Base-by-base conservation (phyloP, 768 basidiomycete species). In the Amanita subjunquillea region DNA sequence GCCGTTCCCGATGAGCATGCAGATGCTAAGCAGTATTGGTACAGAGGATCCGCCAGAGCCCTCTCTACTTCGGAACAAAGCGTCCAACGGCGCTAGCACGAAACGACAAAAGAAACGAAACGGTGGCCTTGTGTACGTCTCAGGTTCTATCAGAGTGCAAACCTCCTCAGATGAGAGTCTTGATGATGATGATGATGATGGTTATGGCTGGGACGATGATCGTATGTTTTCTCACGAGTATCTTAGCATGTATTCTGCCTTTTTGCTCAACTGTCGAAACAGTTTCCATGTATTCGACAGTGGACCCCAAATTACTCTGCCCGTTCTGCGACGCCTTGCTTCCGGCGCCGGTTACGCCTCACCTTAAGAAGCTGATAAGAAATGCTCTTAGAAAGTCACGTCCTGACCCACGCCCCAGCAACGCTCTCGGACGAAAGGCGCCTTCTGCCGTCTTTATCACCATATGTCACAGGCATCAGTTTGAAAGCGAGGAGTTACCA, bases 311-410 rank as follows among this genome's bases (percentile, higher is more conserved):
- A 5, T 82, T 72, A 1, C 67, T 91, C 2, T 92, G 90, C 60
- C 88, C 90, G 0, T 92, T 84, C 63, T 92, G 90, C 56, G 90
- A 92, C 58, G 75, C 78, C 17, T 75, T 69, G 0, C 71, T 91
- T 9, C 91, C 90, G 0, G 54, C 70, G 2, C 65, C 71, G 3
- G 84, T 84, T 4, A 85, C 87, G 0, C 76, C 80, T 1, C 67
- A 74, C 22, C 71, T 91, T 29, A 59, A 60, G n/a, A 67, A 68
- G 4, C 70, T 92, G 17, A 69, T 91, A 10, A 64, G 68, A 1
- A 64, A 67, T 1, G 77, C 81, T 1, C 69, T 67, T 42, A 69
- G 68, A 36, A 82, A 78, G 59, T 85, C 89, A 0, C 59, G 63
- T 48, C 69, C 67, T 2, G 83, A 87, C 54, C 76, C 83, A 6